Evolutionary conservation across 1,284 basidiomycete genomes (phyloP), one percentile per base, ranked within the genome.

Genomic region (Anthracocystis setariae): DNA sequence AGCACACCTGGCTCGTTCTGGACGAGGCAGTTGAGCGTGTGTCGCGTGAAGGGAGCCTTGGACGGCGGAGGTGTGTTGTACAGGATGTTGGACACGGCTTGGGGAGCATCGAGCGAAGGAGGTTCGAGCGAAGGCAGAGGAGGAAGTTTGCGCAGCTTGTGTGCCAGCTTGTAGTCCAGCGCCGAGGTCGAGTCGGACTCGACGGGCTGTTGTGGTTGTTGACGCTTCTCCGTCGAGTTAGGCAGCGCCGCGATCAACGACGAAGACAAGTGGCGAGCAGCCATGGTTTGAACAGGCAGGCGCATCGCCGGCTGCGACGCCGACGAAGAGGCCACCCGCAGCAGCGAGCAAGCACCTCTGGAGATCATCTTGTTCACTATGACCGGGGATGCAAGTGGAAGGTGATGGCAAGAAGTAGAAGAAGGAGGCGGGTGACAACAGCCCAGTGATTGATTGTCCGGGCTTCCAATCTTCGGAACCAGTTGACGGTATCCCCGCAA

Each of bases 1-100:
- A 99, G 88, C 18, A 99, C 96, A 83, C 96, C 96, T 2, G 96
- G 96, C 85, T 99, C 96, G 83, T 99, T 98, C 85, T 99, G 96
- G 8, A 99, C 96, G 65, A 99, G 89, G 84, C 94, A 98, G 86
- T 98, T 98, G 73, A 99, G 88, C 62, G 95, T 89, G 83, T 98
- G 96, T 91, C 92, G 92, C 88, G 96, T 97, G 86, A 90, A 96
- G 2, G 94, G 94, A 83, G 96, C 92, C 54, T 90, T 84, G 82
- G 90, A 93, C 1, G 94, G 93, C 18, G 94, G 91, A 8, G 94
- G 94, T 8, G 94, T 97, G 84, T 97, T 97, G 78, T 82, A 83
- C 17, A 84, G 70, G 54, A 84, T 83, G 67, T 84, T 83, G 67
- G 77, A 78, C 9, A 84, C 82, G 12, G 82, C 82, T 49, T 82